Conservation (phyloP, 1,284 basidiomycete species). For the Athelia sp. region DNA sequence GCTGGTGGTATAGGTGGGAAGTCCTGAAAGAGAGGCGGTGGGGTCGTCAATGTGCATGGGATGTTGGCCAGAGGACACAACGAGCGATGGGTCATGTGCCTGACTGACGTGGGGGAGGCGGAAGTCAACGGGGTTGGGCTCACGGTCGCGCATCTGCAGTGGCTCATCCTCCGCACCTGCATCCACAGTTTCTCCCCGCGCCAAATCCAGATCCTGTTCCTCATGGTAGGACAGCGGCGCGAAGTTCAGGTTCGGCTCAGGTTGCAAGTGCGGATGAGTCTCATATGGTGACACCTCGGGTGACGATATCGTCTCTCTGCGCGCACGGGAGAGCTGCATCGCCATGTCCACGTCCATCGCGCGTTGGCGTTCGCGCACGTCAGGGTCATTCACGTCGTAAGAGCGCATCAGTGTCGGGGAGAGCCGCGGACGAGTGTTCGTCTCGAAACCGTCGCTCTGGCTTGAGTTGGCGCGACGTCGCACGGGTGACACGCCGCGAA, state of each 20-base stretch:
- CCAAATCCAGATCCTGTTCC: slow-evolving; percentile 38
- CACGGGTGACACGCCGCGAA: slow-evolving; percentile 31
- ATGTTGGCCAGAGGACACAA: slow-evolving; percentile 24
- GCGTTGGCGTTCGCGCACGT: slow-evolving; percentile 73
- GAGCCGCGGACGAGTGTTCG: slow-evolving; percentile 38
- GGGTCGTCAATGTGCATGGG: slow-evolving; percentile 21
- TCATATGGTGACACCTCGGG: slow-evolving; percentile 27
- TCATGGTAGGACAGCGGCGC: slow-evolving; percentile 38
- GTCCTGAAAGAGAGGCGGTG: slow-evolving; percentile 34
- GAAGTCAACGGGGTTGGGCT: slow-evolving; percentile 18
- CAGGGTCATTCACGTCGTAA: slow-evolving; percentile 63
- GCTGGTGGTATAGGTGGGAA: slow-evolving; percentile 62
- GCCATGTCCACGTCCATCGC: slow-evolving; percentile 85
- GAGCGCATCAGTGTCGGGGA: slow-evolving; percentile 63
- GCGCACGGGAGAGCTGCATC: slow-evolving; percentile 71
- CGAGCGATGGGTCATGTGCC: slow-evolving; percentile 43
- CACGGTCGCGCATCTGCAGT: slow-evolving; percentile 17
- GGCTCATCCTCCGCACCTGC: slow-evolving; percentile 13
- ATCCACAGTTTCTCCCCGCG: slow-evolving; percentile 28
- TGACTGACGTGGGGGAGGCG: slow-evolving; percentile 33
- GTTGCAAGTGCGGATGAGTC: slow-evolving; percentile 6
- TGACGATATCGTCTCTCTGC: slow-evolving; percentile 55
- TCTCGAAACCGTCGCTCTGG: slow-evolving; percentile 38
- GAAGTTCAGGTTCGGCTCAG: slow-evolving; percentile 24
- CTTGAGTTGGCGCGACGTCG: slow-evolving; percentile 36